Base-by-base conservation (phyloP, 148 eudicot species). In the Polygonum aviculare region DNA sequence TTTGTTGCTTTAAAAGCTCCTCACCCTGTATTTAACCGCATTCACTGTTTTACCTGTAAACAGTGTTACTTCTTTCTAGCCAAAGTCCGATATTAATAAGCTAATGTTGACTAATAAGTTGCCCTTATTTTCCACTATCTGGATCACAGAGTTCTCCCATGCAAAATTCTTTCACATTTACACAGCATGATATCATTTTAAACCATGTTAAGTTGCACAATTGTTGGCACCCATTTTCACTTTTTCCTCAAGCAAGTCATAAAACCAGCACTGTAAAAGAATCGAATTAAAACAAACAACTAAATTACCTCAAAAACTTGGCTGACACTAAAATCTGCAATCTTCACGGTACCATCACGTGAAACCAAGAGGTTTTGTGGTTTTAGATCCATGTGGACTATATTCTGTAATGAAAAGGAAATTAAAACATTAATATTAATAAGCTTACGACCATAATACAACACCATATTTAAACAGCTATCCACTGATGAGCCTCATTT, bases 291-390 rank as follows among this genome's bases (percentile, higher is more conserved):
- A 22, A 60, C 12, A 60, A 69, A 6, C 21, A n/a, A 41, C 10
- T 36, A 36, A 41, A 6, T 72, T 88, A 94, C 98, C 98, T 94
- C 97, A 75, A 91, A 87, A 82, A 94, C 97, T 86, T 94, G 98
- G 89, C 98, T 94, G 83, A 94, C 98, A 51, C 98, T 87, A 82
- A 90, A 94, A 79, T 94, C 98, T n/a, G 89, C 97, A 65, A 94
- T 94, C 91, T 94, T 94, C 65, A 87, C 95, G 4, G 83, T 85
- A 50, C 97, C 97, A 77, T 84, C 65, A 74, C 80, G 84, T 47
- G 97, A 79, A 77, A 94, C 90, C 81, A 94, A 84, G 76, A 94
- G 87, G 87, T 90, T 92, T 74, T 94, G 94, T 50, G 98, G 98
- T 83, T 94, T 94, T 79, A 94, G 91, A 78, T 94, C 98, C 80